Evolutionary conservation across 768 basidiomycete species (phyloP).

Genomic region (Rhizopogon vinicolor): DNA sequence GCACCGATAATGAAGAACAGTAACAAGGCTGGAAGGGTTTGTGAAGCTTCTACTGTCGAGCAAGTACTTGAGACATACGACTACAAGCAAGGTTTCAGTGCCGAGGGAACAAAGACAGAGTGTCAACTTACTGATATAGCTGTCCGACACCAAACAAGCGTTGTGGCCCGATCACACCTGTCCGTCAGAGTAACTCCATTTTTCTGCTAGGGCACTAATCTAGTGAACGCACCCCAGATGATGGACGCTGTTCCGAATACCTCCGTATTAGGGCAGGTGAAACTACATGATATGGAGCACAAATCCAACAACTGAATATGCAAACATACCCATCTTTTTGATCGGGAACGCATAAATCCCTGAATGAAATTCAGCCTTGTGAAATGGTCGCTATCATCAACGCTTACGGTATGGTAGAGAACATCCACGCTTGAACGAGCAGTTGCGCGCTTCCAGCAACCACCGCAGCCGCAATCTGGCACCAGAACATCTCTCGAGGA

Average conservation of each 20-base stretch:
- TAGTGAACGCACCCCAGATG: conserved; percentile 32
- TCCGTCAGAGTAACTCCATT: conserved; percentile 15
- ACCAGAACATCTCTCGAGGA: conserved; percentile 67
- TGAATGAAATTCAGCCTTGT: conserved; percentile 12
- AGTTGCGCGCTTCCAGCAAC: conserved; percentile 72
- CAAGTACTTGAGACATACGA: conserved; percentile 8
- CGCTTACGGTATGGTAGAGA: conserved; percentile 49
- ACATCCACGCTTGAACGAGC: conserved; percentile 74
- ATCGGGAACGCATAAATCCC: conserved; percentile 40
- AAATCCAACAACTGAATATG: neutral
- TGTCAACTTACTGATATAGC: conserved; percentile 50
- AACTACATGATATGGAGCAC: conserved; percentile 20
- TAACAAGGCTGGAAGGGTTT: conserved; percentile 41
- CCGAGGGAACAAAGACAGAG: neutral
- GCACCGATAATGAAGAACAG: conserved; percentile 77
- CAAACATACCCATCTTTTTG: conserved; percentile 35
- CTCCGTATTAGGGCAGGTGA: conserved; percentile 47
- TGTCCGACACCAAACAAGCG: conserved; percentile 51
- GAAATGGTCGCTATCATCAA: neutral
- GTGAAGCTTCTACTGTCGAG: conserved; percentile 8
- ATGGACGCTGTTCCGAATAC: conserved; percentile 56
- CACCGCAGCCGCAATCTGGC: conserved; percentile 61
- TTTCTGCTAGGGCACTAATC: neutral
- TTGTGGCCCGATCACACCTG: conserved; percentile 67
- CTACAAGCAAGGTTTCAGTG: conserved; percentile 17